phyloP scores from a whole-genome alignment of 129 eudicot species.

The Saposhnikovia divaricata region DNA sequence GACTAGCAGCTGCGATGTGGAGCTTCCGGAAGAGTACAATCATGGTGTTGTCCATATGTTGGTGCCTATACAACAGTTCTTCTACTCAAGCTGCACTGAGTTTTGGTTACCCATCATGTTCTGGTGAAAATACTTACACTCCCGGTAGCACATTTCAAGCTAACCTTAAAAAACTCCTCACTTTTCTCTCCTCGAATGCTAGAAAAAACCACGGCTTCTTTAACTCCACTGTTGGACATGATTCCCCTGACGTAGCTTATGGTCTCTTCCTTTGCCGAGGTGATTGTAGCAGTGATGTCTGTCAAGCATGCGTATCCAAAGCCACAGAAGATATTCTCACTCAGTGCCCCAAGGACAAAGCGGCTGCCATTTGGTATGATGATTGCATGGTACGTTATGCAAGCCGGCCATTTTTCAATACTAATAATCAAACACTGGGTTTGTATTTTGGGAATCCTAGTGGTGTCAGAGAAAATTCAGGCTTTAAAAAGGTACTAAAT shows the following conservation, averaged over 20 bases:
- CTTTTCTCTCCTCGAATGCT: neutral
- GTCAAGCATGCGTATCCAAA: slow-evolving; percentile 16
- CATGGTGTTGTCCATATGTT: neutral
- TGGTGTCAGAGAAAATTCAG: neutral
- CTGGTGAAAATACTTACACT: neutral
- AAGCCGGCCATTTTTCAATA: slow-evolving; percentile 9
- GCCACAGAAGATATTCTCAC: slow-evolving; percentile 6
- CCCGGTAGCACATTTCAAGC: neutral
- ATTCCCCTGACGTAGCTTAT: slow-evolving; percentile 14
- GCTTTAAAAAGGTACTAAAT: neutral
- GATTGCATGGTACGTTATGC: slow-evolving; percentile 30
- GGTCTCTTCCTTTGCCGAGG: slow-evolving; percentile 40
- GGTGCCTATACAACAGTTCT: neutral
- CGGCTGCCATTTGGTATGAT: slow-evolving; percentile 14
- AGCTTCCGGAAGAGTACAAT: neutral
- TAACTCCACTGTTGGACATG: neutral
- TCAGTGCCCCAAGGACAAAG: slow-evolving; percentile 7
- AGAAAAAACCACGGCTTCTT: neutral
- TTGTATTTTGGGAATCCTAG: neutral
- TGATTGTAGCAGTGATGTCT: slow-evolving; percentile 18
- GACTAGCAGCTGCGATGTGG: neutral
- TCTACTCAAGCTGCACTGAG: neutral
- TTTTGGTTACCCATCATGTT: neutral
- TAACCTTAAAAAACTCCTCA: slow-evolving; percentile 4
- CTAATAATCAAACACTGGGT: neutral